Evolutionary conservation across 1,284 basidiomycete species (phyloP).

Genomic region (Leccinum subrobustum): DNA sequence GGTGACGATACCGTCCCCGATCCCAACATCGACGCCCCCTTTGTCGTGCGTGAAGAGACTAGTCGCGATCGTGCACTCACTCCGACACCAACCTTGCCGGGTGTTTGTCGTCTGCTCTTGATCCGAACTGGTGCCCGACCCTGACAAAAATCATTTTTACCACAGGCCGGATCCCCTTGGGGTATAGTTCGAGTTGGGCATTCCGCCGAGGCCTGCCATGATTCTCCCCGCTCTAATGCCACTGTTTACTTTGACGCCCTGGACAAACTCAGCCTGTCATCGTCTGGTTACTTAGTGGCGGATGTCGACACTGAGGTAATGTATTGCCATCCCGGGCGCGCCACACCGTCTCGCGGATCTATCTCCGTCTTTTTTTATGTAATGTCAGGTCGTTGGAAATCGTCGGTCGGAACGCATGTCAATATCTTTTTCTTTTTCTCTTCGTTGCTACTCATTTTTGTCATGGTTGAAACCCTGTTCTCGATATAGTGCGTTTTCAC

Average conservation of each 20-base stretch:
- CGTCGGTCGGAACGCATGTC: constrained; percentile 15
- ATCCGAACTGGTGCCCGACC: not conserved
- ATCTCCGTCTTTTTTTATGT: not conserved
- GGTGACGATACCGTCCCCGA: not conserved
- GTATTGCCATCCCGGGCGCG: not conserved
- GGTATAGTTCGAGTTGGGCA: not conserved
- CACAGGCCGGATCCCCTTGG: constrained; percentile 13
- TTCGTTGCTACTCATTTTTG: constrained; percentile 6
- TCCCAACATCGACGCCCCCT: not conserved
- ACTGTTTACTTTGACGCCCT: constrained; percentile 29
- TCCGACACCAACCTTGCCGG: not conserved
- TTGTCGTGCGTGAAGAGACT: not conserved
- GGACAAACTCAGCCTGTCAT: constrained; percentile 12
- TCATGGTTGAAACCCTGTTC: constrained; percentile 12
- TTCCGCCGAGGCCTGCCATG: not conserved
- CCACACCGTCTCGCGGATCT: not conserved
- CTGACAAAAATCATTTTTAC: constrained; percentile 11
- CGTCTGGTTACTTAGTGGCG: constrained; percentile 1
- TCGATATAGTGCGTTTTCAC: constrained; percentile 10
- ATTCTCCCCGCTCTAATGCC: constrained; percentile 11
- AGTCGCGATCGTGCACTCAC: not conserved
- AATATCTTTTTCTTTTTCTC: constrained; percentile 13
- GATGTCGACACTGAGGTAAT: constrained; percentile 1
- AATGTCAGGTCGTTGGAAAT: constrained; percentile 15
- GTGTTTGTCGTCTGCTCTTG: not conserved